Conservation (phyloP, 768 basidiomycete species). For the Mycena latifolia region DNA sequence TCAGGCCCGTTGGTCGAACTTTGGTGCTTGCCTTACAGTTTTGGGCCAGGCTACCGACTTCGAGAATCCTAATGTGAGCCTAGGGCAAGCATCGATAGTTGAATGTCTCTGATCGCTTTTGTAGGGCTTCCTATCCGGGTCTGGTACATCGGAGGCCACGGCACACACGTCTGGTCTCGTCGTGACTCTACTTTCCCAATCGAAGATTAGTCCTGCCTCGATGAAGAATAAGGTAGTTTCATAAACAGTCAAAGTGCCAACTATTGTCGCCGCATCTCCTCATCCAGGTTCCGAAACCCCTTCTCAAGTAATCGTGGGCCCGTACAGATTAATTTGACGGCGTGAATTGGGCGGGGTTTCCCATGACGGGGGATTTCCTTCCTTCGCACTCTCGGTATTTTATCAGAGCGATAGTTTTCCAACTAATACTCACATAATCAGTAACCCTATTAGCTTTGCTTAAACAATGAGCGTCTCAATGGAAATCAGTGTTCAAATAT, state of each 20-base stretch:
- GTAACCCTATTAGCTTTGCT: no score
- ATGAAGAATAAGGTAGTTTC: neutral
- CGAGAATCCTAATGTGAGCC: neutral
- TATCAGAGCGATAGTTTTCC: no score
- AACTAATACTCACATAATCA: no score
- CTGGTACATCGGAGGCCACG: neutral
- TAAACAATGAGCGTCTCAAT: no score
- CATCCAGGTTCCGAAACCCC: neutral
- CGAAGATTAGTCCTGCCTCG: neutral
- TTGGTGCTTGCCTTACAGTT: neutral
- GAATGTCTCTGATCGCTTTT: neutral
- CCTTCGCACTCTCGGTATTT: no score
- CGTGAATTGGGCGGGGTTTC: no score
- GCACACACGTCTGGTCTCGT: neutral
- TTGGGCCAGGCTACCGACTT: neutral
- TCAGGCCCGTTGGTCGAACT: neutral
- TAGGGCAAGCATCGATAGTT: neutral
- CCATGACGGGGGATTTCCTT: no score
- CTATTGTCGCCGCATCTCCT: neutral
- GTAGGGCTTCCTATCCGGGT: neutral
- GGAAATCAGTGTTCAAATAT: no score
- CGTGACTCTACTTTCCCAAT: neutral
- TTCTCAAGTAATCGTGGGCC: no score
- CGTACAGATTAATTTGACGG: no score
- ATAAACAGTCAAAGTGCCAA: neutral